Conservation (phyloP, 2,329 filamentous ascomycete species). For the Ophiognomonia clavigignenti-juglandacearum region DNA sequence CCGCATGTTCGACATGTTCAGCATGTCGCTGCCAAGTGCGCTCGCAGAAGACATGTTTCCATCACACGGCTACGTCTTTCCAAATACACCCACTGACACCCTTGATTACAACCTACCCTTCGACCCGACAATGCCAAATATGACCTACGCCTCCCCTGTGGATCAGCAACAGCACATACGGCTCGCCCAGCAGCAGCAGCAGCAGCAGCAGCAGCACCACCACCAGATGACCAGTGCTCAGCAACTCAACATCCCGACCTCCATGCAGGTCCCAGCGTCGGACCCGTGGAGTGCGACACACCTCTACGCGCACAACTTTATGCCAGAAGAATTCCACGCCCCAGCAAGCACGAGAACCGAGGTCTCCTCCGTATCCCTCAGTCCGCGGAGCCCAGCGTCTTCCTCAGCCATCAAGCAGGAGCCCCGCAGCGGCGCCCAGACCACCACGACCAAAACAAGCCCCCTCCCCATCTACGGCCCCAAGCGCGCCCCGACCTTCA, state of each 20-base stretch:
- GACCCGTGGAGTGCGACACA: slow-evolving; percentile 40
- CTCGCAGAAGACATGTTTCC: no score
- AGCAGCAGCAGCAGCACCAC: no score
- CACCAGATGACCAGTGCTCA: no score
- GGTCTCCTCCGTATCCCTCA: slow-evolving; percentile 11
- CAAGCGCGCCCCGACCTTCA: slow-evolving; percentile 3
- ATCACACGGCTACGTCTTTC: no score
- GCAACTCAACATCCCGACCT: no score
- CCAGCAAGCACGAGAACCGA: slow-evolving; percentile 12
- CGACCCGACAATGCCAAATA: no score
- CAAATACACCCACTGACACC: no score
- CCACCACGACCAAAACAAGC: background rate
- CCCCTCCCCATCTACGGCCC: background rate
- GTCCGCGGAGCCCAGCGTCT: slow-evolving; percentile 21
- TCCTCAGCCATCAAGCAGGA: slow-evolving; percentile 23
- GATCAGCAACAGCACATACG: no score
- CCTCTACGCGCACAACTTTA: slow-evolving; percentile 27
- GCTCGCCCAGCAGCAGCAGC: no score
- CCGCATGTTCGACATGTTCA: slow-evolving; percentile 4
- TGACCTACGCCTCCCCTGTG: no score
- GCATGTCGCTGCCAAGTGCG: slow-evolving; percentile 2
- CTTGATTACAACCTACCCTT: no score
- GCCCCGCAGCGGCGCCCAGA: background rate
- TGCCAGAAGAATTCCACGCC: slow-evolving; percentile 33
- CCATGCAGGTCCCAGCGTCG: no score